phyloP scores from a whole-genome alignment of 306 rosid species.

The Dalbergia cochinchinensis region DNA sequence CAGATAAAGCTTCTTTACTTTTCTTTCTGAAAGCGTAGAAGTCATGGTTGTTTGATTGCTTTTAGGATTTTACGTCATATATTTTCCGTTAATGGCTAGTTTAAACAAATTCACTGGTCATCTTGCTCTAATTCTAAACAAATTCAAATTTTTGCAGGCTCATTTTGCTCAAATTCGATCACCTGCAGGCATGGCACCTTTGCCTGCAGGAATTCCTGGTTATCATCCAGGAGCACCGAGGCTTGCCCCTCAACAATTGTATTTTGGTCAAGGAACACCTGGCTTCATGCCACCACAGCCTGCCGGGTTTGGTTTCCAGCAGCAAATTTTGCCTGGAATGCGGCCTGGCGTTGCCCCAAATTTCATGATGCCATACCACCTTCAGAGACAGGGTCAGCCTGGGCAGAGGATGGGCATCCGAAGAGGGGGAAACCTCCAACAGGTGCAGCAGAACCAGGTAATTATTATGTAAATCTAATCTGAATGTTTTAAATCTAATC shows the following conservation, averaged over 20 bases:
- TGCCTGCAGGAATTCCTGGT: constrained; percentile 70
- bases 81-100: neutral
- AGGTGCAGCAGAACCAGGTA: constrained; percentile 72
- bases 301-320: constrained; percentile 84
- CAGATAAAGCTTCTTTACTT: neutral
- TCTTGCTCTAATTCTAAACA: neutral
- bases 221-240: constrained; percentile 80
- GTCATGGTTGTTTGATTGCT: constrained; percentile 12
- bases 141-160: constrained; percentile 51
- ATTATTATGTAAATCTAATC: constrained; percentile 11
- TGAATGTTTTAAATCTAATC: neutral
- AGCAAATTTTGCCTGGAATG: constrained; percentile 81
- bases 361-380: constrained; percentile 77
- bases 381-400: constrained; percentile 78
- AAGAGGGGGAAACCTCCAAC: constrained; percentile 72
- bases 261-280: constrained; percentile 76
- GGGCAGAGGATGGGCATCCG: constrained; percentile 72
- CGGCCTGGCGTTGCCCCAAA: constrained; percentile 80
- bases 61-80: neutral
- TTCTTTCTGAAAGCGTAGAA: neutral
- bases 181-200: constrained; percentile 62
- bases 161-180: constrained; percentile 76
- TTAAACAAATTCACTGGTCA: neutral
- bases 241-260: constrained; percentile 76
- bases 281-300: constrained; percentile 80